phyloP scores from a whole-genome alignment of 805 yeast genomes.

The Pichia phayaonensis region DNA sequence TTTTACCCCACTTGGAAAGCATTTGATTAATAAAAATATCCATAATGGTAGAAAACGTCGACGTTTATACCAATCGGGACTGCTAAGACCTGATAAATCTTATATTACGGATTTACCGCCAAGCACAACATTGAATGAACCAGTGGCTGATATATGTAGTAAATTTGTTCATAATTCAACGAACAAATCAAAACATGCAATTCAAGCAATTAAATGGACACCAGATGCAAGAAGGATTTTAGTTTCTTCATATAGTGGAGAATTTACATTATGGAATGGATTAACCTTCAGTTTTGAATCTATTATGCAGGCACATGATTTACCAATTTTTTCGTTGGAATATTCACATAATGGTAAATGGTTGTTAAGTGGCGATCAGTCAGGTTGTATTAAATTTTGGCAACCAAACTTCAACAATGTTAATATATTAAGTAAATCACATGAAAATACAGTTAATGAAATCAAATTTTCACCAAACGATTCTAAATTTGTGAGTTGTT shows the following conservation, averaged over 20 bases:
- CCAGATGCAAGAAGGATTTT: constrained; percentile 90
- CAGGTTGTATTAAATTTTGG: constrained; percentile 90
- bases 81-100: constrained; percentile 60
- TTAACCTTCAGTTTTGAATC: constrained; percentile 92
- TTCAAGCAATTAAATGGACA: constrained; percentile 89
- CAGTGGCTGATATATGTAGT: constrained; percentile 57
- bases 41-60: constrained; percentile 30
- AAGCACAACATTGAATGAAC: constrained; percentile 40
- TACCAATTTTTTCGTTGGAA: constrained; percentile 69
- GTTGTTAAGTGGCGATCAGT: constrained; percentile 91
- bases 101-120: constrained; percentile 60
- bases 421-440: constrained; percentile 63
- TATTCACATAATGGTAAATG: constrained; percentile 91
- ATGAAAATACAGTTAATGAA: constrained; percentile 77
- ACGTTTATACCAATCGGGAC: constrained; percentile 34
- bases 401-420: constrained; percentile 97
- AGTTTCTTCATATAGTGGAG: constrained; percentile 90
- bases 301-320: constrained; percentile 97
- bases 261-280: constrained; percentile 95
- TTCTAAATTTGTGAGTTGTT: constrained; percentile 84
- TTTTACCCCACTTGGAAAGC: constrained; percentile 65
- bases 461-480: constrained; percentile 87
- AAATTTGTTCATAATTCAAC: constrained; percentile 87
- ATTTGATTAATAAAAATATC: constrained; percentile 42
- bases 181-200: constrained; percentile 87